Evolutionary conservation across 345 rosid genomes (phyloP).

Genomic region (Lenwebbia sp.): DNA sequence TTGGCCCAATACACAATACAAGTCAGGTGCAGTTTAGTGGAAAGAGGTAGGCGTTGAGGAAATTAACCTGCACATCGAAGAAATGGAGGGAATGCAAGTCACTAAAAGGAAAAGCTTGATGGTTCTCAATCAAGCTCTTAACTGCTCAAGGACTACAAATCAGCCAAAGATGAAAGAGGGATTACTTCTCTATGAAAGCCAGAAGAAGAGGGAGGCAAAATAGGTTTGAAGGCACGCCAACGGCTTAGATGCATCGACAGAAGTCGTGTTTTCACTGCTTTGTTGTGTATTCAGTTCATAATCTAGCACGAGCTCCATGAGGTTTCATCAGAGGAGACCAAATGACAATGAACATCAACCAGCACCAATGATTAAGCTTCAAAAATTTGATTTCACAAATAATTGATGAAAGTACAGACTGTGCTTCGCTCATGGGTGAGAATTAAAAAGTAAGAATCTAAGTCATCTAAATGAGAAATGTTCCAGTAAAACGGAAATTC

Average conservation of each 20-base stretch:
- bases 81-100: slow-evolving; percentile 5
- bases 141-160: slow-evolving; percentile 6
- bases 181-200: slow-evolving; percentile 4
- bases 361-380: not conserved
- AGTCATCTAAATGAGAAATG: not conserved
- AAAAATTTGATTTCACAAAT: not conserved
- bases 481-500: not conserved
- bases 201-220: slow-evolving; percentile 5
- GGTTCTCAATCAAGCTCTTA: slow-evolving; percentile 18
- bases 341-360: not conserved
- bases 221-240: slow-evolving; percentile 4
- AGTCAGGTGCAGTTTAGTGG: slow-evolving; percentile 7
- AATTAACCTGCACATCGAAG: slow-evolving; percentile 17
- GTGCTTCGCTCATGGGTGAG: not conserved
- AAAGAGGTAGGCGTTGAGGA: not conserved
- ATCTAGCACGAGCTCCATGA: not conserved
- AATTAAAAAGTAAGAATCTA: not conserved
- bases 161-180: not conserved
- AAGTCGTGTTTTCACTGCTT: not conserved
- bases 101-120: slow-evolving; percentile 3
- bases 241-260: slow-evolving; percentile 2
- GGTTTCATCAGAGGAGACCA: not conserved
- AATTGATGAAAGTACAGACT: not conserved
- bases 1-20: slow-evolving; percentile 9
- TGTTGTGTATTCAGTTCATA: not conserved